phyloP scores from a whole-genome alignment of 306 rosid species.

The Prunus kanzakura region DNA sequence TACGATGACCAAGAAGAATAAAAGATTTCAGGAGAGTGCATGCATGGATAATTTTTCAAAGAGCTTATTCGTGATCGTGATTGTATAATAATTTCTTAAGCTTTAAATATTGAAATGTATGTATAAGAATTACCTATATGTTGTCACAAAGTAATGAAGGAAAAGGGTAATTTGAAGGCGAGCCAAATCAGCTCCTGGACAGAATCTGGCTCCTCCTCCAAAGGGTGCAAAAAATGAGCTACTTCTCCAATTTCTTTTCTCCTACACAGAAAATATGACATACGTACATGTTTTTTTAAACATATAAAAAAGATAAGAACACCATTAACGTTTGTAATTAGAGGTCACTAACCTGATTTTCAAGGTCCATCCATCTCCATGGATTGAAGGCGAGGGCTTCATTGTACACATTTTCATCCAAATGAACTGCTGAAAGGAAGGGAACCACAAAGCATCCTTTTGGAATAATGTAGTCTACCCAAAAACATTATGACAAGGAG shows the following conservation, averaged over 20 bases:
- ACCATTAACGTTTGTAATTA: neutral
- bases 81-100: neutral
- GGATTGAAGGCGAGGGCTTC: constrained; percentile 76
- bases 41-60: neutral
- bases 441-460: constrained; percentile 94
- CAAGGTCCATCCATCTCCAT: constrained; percentile 91
- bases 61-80: neutral
- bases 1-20: neutral
- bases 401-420: constrained; percentile 68
- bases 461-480: constrained; percentile 69
- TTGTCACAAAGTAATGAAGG: constrained; percentile 71
- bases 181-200: constrained; percentile 92
- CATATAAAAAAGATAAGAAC: neutral
- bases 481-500: neutral
- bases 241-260: constrained; percentile 82
- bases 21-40: neutral
- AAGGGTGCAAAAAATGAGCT: constrained; percentile 81
- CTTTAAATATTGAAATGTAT: too few species aligned
- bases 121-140: constrained; percentile 40
- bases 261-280: constrained; percentile 26
- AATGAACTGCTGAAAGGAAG: constrained; percentile 92
- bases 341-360: constrained; percentile 56
- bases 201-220: constrained; percentile 93
- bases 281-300: neutral
- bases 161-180: constrained; percentile 90